Percentiles rank a stretch among this genome's conserved stretches.
phyloP scores from a whole-genome alignment of 176 grass and related monocot species.

The Carex pumila region DNA sequence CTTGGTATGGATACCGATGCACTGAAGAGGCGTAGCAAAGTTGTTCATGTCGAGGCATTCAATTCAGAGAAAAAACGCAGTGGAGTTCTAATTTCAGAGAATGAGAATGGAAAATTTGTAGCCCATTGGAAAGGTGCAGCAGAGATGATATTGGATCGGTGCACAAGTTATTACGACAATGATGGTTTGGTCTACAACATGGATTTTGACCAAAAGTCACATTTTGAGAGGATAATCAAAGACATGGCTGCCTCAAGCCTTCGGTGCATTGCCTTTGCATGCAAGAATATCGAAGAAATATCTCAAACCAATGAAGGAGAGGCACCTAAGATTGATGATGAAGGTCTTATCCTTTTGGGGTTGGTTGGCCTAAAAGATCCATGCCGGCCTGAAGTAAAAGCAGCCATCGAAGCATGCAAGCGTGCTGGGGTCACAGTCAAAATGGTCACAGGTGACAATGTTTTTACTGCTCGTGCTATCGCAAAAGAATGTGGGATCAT shows the following conservation, averaged over 20 bases:
- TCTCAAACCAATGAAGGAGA: not conserved
- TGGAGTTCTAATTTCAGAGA: conserved; percentile 45
- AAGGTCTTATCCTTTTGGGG: conserved; percentile 48
- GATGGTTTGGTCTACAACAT: conserved; percentile 25
- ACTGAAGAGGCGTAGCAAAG: conserved; percentile 34
- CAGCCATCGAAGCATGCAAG: conserved; percentile 43
- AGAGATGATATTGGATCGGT: conserved; percentile 60
- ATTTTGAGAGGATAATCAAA: conserved; percentile 44
- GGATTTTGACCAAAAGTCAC: conserved; percentile 13
- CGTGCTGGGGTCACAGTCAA: conserved; percentile 54
- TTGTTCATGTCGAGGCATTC: conserved; percentile 75
- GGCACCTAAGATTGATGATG: conserved; percentile 31
- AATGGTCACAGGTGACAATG: conserved; percentile 93
- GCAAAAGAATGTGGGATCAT: conserved; percentile 76
- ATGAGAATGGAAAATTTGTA: not conserved
- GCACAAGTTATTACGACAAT: conserved; percentile 24
- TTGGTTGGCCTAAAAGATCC: conserved; percentile 80
- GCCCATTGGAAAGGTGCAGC: conserved; percentile 90
- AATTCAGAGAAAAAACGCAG: conserved; percentile 96
- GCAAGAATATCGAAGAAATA: conserved; percentile 27
- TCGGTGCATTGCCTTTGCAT: conserved; percentile 75
- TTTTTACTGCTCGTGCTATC: conserved; percentile 72
- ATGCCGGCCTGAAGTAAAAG: conserved; percentile 58
- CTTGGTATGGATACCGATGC: conserved; percentile 39
- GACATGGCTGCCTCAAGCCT: conserved; percentile 55